These are phyloP conservation scores for Gomphus bonarii DNA, from an alignment of 1,284 basidiomycete species.

Conservation along the genomic window DNA sequence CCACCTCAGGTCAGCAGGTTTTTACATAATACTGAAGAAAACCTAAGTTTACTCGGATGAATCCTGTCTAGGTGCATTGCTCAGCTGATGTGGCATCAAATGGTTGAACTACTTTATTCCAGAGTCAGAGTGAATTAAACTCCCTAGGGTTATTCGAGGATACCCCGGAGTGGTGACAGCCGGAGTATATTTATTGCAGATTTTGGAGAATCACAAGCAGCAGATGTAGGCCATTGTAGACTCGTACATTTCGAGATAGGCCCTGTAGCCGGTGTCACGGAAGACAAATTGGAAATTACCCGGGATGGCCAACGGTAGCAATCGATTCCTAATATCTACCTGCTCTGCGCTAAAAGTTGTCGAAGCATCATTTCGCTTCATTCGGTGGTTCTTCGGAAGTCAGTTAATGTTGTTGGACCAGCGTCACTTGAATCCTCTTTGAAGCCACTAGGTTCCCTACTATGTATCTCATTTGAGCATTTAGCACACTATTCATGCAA, in stretches of 20 bases:
- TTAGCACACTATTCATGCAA: constrained; percentile 1
- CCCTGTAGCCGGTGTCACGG: background rate
- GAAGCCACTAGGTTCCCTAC: background rate
- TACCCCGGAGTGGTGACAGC: background rate
- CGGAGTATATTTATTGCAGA: background rate
- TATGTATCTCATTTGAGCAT: constrained; percentile 2
- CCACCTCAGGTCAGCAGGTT: background rate
- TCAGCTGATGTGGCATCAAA: background rate
- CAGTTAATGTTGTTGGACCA: background rate
- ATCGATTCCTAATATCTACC: background rate
- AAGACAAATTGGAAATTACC: background rate
- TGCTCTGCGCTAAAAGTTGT: constrained; percentile 6
- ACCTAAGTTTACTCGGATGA: background rate
- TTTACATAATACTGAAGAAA: background rate
- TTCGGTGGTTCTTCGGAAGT: constrained; percentile 11
- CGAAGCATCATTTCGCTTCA: constrained; percentile 3
- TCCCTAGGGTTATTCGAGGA: background rate
- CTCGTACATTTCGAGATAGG: background rate
- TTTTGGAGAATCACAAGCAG: background rate
- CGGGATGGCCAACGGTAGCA: background rate
- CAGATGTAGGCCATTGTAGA: background rate
- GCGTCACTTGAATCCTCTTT: constrained; percentile 2
- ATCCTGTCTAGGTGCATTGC: background rate
- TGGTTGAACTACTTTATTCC: background rate
- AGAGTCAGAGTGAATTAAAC: background rate